These are phyloP conservation scores for Phytophthora nicotianae DNA, from an alignment of 352 stramenopile genomes.

Conservation along the genomic window DNA sequence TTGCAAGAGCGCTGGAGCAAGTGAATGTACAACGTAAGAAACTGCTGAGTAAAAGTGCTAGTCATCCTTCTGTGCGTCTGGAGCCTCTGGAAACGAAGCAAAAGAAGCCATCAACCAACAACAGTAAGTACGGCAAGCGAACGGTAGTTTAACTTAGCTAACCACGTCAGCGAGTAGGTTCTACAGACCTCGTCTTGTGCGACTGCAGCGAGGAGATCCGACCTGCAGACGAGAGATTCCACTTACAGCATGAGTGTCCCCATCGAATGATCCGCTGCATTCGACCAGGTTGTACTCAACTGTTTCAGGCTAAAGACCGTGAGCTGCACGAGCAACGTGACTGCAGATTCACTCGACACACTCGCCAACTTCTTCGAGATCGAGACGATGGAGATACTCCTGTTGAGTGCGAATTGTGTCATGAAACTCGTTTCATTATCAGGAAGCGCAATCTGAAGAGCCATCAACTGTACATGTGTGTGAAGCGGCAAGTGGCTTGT, in stretches of 20 bases:
- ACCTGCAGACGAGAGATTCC: conserved; percentile 31
- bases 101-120: conserved; percentile 1
- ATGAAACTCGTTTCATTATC: conserved; percentile 35
- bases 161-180: conserved; percentile 18
- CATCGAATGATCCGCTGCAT: conserved; percentile 48
- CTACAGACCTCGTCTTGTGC: conserved; percentile 45
- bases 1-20: conserved; percentile 43
- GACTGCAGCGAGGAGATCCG: conserved; percentile 63
- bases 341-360: conserved; percentile 40
- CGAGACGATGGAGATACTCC: conserved; percentile 47
- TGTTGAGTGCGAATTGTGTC: conserved; percentile 48
- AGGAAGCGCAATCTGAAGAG: conserved; percentile 43
- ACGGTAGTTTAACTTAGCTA: not conserved
- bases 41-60: conserved; percentile 35
- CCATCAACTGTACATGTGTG: conserved; percentile 53
- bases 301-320: conserved; percentile 39
- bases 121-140: conserved; percentile 14
- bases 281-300: conserved; percentile 44
- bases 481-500: conserved; percentile 54
- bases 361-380: conserved; percentile 45
- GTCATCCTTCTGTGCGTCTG: conserved; percentile 25
- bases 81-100: conserved; percentile 9
- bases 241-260: conserved; percentile 47
- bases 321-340: conserved; percentile 45
- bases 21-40: conserved; percentile 43